Conservation (phyloP, 2,329 filamentous ascomycete genomes). For the Dryadomyces quercivorus region DNA sequence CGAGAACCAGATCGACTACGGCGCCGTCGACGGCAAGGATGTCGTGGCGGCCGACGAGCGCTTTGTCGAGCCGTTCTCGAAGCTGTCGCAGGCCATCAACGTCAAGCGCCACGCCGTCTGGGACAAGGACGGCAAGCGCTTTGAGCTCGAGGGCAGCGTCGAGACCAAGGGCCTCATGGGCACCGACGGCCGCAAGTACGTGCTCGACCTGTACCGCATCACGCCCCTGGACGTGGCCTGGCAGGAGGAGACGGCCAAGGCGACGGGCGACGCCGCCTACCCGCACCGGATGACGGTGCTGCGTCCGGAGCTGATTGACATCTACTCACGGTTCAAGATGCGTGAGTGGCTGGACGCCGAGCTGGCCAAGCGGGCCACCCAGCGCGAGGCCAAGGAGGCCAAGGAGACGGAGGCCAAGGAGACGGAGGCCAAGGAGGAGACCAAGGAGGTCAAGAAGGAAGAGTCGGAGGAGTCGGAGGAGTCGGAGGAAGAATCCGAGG, state of each 20-base stretch:
- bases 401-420: slow-evolving; percentile 11
- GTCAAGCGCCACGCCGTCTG: slow-evolving; percentile 94
- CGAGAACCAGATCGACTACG: slow-evolving; percentile 98
- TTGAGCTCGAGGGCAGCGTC: slow-evolving; percentile 88
- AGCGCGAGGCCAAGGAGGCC: slow-evolving; percentile 10
- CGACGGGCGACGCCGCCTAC: slow-evolving; percentile 44
- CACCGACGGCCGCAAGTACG: slow-evolving; percentile 92
- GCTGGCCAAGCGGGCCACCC: slow-evolving; percentile 48
- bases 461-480: not conserved
- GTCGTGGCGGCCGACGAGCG: slow-evolving; percentile 81
- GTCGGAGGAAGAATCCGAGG: not conserved
- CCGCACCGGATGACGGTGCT: slow-evolving; percentile 95
- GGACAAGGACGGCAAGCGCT: slow-evolving; percentile 88
- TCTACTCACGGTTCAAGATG: slow-evolving; percentile 74
- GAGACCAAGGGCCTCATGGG: slow-evolving; percentile 97
- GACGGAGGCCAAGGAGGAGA: slow-evolving; percentile 12
- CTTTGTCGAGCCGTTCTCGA: slow-evolving; percentile 74
- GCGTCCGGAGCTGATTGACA: slow-evolving; percentile 78
- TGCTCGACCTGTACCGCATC: slow-evolving; percentile 91
- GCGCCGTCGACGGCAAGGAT: slow-evolving; percentile 94
- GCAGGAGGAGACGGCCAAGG: slow-evolving; percentile 59
- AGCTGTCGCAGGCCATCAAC: slow-evolving; percentile 79
- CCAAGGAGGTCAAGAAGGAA: slow-evolving; percentile 15
- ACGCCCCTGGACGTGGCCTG: slow-evolving; percentile 84
- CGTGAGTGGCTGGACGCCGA: slow-evolving; percentile 78